Base-by-base conservation (phyloP, 208 protist genomes). In the Crithidia sp. region DNA sequence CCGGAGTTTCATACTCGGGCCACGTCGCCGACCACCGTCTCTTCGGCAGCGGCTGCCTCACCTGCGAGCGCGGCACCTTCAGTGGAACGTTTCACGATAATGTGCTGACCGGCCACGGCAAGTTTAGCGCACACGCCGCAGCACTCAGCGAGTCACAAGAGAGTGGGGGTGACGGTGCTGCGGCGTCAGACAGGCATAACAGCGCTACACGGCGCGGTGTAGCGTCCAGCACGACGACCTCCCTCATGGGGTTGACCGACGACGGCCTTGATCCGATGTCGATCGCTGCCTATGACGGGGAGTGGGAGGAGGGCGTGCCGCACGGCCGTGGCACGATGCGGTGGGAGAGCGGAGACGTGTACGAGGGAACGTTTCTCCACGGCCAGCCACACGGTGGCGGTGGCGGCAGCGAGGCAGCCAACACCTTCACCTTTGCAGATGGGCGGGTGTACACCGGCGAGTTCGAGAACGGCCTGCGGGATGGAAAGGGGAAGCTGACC, bases 381-480 rank as follows among this genome's bases (percentile, higher is more conserved):
- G 80, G 79, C n/a, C 61, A 76, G 50, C 84, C 74, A 7, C 67
- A 87, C 59, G 86, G 77, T 13, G 49, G 40, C 6, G 65, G 56
- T 28, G 52, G 63, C 28, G 28, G 28, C 50, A 50, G 45, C 40
- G 36, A 67, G 5, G 13, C 12, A 12, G 52, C 54, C 47, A 75
- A 55, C 70, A 63, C 61, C 5, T 82, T 72, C 68, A 77, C 41
- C 54, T 85, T 77, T 67, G 64, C 76, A 2, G 86, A 89, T 57
- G 86, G 86, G 12, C 75, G 78, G 16, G 80, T 87, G 5, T 95
- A 93, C 78, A 69, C 71, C 3, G 90, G 90, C 17, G 73, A 76
- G 55, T 89, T 82, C 41, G 53, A n/a, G 2, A 50, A 68, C 39
- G 90, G 88, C 40, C 67, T 81, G 53, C 81, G 74, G 6, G 77